Base-by-base conservation (phyloP, 1,139 yeast species). In the Torulaspora pretoriensis region DNA sequence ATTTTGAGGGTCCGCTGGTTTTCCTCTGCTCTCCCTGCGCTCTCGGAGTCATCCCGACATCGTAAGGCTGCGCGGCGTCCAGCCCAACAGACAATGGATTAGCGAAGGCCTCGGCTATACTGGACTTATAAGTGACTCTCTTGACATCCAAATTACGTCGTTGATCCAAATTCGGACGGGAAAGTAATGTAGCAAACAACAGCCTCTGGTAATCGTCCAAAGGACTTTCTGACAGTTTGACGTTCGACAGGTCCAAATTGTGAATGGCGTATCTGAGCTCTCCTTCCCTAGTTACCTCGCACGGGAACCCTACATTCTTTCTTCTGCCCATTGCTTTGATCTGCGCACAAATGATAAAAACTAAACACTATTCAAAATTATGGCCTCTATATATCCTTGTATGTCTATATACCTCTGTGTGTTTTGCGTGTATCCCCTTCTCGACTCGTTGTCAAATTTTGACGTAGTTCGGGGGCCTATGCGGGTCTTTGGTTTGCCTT, bases 171-270 rank as follows among this genome's bases (percentile, higher is more conserved):
- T 36, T 36, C 22, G 42, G 44, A 12, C 22, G 39, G 23, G 46
- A 38, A 25, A 35, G 26, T 16, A 38, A 27, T 24, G 42, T 42
- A 4, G 47, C 48, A 43, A 54, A 53, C 40, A 48, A 54, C 24
- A 53, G 43, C 38, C 66, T 49, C 48, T 63, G 67, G 43, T 60
- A 63, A 40, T 61, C 65, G 40, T 63, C 67, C 28, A 59, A 35
- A n/a, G 65, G 63, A 25, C 49, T 52, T 5, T 45, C 47, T 2
- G 60, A 42, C 4, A 62, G 47, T 27, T 27, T 43, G 13, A 60
- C 46, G 3, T 40, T 31, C 14, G 44, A 28, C n/a, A 50, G 36
- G 34, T 50, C 51, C 23, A 58, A 40, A 24, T 25, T 32, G 37
- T 48, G 50, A 13, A 51, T 46, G 6, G 53, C 52, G 35, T 46